Evolutionary conservation across 2,329 filamentous ascomycete genomes (phyloP), one percentile per base, ranked within the genome.

Genomic region (Colletotrichum somersetense): DNA sequence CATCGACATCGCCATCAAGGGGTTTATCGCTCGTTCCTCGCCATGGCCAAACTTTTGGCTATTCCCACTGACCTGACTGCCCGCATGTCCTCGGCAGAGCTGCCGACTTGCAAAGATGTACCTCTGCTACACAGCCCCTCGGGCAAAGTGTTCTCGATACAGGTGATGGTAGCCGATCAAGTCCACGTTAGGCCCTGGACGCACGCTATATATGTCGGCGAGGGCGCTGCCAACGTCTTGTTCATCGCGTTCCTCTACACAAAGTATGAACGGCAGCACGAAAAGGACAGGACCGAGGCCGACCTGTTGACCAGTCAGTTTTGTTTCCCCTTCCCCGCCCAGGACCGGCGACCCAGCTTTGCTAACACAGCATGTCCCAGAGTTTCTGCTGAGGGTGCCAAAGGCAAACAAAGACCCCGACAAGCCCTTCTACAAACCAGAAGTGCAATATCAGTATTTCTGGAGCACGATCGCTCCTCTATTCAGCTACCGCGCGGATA

Each of bases 221-320:
- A 96, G 80, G 93, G 93, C 33, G 91, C 92, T 33, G 93, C 93
- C 65, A 96, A 96, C 79, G 87, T 92, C 63, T 91, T 95, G 33
- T 71, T 90, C 62, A 92, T 92, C 78, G 83, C 67, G 1, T 59
- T 50, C 16, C 18, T 52, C 5, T 38, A 50, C 33, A 16, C 44
- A 16, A 44, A 48, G 8, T 40, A 23, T 23, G 35, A 38, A 30
- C 50, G 61, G 18, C 42, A 55, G 18, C 16, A 52, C 35, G n/a
- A 62, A 3, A 46, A 30, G 3, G 65, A 68, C 52, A 44, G 42
- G 20, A 63, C 48, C 14, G 53, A 55, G 20, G 46, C 58, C 20
- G 59, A 76, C 40, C 14, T 58, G n/a, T 42, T 66, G 18, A 61
- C 35, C 44, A 48, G 57, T 71, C 12, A 53, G 65, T 62, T 23